A percentile compares a stretch with the other conserved stretches of the same genome.
Conservation (phyloP, 2,329 filamentous ascomycete species). For the Penicillium corylophilum region DNA sequence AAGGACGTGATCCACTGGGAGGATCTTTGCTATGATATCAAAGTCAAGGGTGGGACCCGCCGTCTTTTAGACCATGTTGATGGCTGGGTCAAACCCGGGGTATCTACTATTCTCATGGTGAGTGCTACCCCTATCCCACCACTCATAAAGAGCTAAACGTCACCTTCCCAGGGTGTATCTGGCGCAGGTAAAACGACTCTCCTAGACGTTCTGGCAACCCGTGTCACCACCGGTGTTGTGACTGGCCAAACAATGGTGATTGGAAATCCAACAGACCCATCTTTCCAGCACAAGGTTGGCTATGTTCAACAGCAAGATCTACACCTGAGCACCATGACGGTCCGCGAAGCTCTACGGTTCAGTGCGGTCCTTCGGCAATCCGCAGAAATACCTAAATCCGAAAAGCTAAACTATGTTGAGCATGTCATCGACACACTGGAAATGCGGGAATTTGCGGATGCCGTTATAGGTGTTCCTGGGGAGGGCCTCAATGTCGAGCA, state of each 20-base stretch:
- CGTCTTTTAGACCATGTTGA: slow-evolving; percentile 80
- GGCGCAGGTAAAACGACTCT: slow-evolving; percentile 90
- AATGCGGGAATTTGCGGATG: slow-evolving; percentile 85
- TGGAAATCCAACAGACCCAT: slow-evolving; percentile 67
- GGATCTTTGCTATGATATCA: slow-evolving; percentile 77
- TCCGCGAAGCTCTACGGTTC: slow-evolving; percentile 82
- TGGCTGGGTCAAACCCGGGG: slow-evolving; percentile 91
- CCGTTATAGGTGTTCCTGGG: slow-evolving; percentile 80
- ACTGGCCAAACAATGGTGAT: slow-evolving; percentile 80
- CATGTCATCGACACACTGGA: slow-evolving; percentile 85
- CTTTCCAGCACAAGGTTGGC: slow-evolving; percentile 59
- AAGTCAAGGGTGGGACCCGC: slow-evolving; percentile 71
- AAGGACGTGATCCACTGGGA: slow-evolving; percentile 89
- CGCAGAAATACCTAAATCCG: slow-evolving; percentile 63
- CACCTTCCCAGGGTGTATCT: slow-evolving; percentile 60
- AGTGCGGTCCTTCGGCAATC: slow-evolving; percentile 82
- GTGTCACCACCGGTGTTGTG: slow-evolving; percentile 82
- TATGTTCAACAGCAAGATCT: slow-evolving; percentile 84
- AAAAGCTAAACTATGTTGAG: slow-evolving; percentile 82
- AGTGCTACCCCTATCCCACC: no score
- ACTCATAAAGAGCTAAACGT: no score
- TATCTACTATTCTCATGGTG: slow-evolving; percentile 77
- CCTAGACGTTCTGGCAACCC: slow-evolving; percentile 77
- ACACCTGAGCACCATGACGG: slow-evolving; percentile 78
- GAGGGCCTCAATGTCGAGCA: slow-evolving; percentile 67